Base-by-base conservation (phyloP, 495 filamentous ascomycete genomes). In the Tuber melanosporum region DNA sequence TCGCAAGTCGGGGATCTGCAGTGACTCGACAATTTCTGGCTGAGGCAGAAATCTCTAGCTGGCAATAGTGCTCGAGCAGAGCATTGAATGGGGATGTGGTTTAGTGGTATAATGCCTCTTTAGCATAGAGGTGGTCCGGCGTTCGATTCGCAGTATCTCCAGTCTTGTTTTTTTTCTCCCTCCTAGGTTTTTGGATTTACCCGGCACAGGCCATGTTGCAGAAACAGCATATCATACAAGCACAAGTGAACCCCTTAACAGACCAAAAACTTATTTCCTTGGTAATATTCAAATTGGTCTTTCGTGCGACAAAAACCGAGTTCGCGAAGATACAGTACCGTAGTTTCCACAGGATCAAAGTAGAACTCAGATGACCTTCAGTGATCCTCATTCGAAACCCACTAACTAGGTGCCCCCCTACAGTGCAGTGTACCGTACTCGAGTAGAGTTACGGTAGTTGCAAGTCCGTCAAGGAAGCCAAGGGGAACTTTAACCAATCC, bases 101-200 rank as follows among this genome's bases (percentile, higher is more conserved):
- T 83, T 84, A 84, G 83, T 84, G 83, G 83, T 80, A 84, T 84
- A 84, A 84, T 81, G 78, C 83, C 81, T 83, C 83, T 83, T 84
- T 84, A 84, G 83, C 82, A 84, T 84, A 84, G 83, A 84, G 82
- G 83, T 76, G 83, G 83, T 83, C 82, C 80, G 83, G 82, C 83
- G 83, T 84, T 84, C 83, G 83, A 84, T 84, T 83, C 83, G 79
- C 80, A 80, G 82, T 77, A 74, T 83, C 82, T 84, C 83, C 83
- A 83, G 52, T 71, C 20, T 66, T 49, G 22, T 49, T 49, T 22
- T n/a, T n/a, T 52, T 22, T 14, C 0, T 32, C 12, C 12, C 14
- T 19, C 45, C 14, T 19, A 19, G 4, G 45, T n/a, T n/a, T n/a
- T 1, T 15, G 12, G 52, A 6, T 62, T 62, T 62, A 62, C 52